Evolutionary conservation across 1,284 basidiomycete species (phyloP), one percentile per base, ranked within the genome.

Genomic region (Ustilago bromivora): DNA sequence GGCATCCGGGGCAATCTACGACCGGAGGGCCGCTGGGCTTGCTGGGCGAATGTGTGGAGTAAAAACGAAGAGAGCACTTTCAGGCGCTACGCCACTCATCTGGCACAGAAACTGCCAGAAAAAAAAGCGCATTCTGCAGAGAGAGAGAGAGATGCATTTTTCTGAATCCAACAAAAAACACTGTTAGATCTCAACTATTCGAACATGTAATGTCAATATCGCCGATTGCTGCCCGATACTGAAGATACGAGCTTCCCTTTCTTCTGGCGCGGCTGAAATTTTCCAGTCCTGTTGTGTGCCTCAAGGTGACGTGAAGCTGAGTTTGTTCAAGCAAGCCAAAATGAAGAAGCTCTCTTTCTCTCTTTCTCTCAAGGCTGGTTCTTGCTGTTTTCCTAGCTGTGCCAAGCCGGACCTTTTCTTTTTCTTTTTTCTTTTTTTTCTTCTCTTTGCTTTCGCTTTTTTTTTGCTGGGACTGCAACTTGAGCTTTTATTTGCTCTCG

Each of bases 1-100:
- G 61, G 52, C 43, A 53, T 51, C 55, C 61, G 61, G 61, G 55
- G 55, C 43, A 52, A 57, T 13, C 43, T 51, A 34, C 6, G 61
- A 51, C 61, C 61, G 61, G 55, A 57, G 61, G 34, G 23, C 12
- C 8, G 53, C 52, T 35, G 49, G 3, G 5, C 49, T 23, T 23
- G 28, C 49, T 46, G 43, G 8, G 19, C 43, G 43, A 17, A 19
- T 19, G n/a, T 56, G 53, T 55, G 53, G 53, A 55, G 53, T 35
- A 52, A 35, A 34, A 28, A 28, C 23, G 23, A 28, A 28, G 23
- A 28, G 23, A 28, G 23, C 23, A 28, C 38, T 57, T 57, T 57
- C 56, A 57, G n/a, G 32, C 40, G 40, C 13, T 41, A 17, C 15
- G 40, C 40, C 40, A 41, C 40, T 41, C 15, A 17, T 12, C 40